Percentiles rank a stretch among this genome's conserved stretches.
These are phyloP conservation scores for Caryopteris hybrid DNA, from an alignment of 305 asterid species.

Conservation along the genomic window DNA sequence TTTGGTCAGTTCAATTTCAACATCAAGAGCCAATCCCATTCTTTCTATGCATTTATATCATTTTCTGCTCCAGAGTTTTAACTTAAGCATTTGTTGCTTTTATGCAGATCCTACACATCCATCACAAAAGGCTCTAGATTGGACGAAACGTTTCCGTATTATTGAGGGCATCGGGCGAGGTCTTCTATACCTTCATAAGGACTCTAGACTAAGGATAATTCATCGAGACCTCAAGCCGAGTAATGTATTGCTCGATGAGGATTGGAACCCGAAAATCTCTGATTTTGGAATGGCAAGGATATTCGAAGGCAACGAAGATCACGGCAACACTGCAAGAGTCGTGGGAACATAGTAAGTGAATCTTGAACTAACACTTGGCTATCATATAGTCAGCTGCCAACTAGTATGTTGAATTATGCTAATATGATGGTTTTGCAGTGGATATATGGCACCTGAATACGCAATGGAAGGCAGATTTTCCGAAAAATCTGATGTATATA, in stretches of 20 bases:
- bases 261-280: slow-evolving; percentile 58
- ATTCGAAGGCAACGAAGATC: slow-evolving; percentile 46
- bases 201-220: slow-evolving; percentile 41
- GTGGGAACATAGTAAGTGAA: slow-evolving; percentile 55
- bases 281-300: slow-evolving; percentile 61
- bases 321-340: slow-evolving; percentile 42
- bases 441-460: too few species aligned
- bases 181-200: slow-evolving; percentile 51
- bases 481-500: slow-evolving; percentile 43
- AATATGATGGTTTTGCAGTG: slow-evolving; percentile 18
- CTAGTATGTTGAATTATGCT: background rate
- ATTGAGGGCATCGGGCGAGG: slow-evolving; percentile 57
- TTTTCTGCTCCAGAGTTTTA: background rate
- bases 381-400: background rate
- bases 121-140: slow-evolving; percentile 23
- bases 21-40: background rate
- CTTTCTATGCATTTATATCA: background rate
- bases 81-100: too few species aligned
- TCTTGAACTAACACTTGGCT: background rate
- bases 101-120: background rate
- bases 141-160: slow-evolving; percentile 37
- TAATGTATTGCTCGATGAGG: slow-evolving; percentile 34
- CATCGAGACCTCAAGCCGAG: slow-evolving; percentile 42
- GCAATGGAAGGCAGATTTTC: too few species aligned
- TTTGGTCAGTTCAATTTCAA: background rate